These are phyloP conservation scores for Nicotiana undulata DNA, from an alignment of 257 asterid species.

Conservation along the genomic window DNA sequence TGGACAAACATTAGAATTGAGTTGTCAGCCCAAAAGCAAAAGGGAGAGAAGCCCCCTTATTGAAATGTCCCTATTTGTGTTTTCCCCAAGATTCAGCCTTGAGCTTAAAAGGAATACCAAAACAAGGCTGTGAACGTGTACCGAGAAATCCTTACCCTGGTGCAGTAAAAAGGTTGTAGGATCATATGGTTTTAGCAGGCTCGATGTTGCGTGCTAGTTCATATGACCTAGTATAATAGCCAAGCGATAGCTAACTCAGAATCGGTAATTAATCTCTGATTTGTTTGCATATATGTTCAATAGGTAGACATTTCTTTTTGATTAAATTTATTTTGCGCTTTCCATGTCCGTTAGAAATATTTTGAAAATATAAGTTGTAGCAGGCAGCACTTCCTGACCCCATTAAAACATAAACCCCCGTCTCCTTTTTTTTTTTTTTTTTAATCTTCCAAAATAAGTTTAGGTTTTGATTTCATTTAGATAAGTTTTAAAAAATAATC, in stretches of 20 bases:
- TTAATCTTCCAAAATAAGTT: no score
- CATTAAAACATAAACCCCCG: no score
- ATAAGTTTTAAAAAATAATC: no score
- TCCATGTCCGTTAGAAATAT: no score
- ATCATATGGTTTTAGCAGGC: background rate
- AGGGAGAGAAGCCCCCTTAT: background rate
- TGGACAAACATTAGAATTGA: background rate
- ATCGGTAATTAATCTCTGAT: background rate
- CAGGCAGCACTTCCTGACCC: no score
- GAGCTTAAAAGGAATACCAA: background rate
- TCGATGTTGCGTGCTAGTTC: background rate
- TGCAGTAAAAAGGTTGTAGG: background rate
- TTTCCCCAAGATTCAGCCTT: background rate
- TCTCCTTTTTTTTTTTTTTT: no score
- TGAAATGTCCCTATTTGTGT: background rate
- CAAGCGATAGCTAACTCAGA: background rate
- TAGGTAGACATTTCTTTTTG: no score
- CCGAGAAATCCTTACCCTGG: no score
- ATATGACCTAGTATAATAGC: background rate
- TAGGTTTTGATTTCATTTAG: no score
- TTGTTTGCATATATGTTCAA: no score
- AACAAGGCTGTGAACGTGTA: background rate
- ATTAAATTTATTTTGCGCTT: no score
- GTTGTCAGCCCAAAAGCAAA: background rate
- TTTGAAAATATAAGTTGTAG: no score